These are phyloP conservation scores for Peronosclerospora sorghi DNA, from an alignment of 352 stramenopile species.

Conservation along the genomic window DNA sequence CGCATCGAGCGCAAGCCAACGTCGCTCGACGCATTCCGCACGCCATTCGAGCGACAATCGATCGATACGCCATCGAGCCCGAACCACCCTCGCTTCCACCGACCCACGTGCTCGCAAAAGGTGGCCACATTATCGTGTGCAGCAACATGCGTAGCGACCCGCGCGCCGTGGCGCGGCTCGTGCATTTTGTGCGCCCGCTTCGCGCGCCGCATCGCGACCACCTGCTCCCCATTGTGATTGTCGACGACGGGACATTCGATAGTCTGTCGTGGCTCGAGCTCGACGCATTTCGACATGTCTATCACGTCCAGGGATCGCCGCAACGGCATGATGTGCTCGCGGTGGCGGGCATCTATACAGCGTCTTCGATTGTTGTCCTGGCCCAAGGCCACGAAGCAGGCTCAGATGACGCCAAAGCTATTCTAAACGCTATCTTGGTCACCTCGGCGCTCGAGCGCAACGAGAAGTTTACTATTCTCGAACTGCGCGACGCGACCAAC, in stretches of 20 bases:
- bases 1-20: slow-evolving; percentile 55
- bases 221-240: slow-evolving; percentile 61
- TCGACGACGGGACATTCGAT: slow-evolving; percentile 61
- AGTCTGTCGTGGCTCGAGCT: slow-evolving; percentile 55
- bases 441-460: slow-evolving; percentile 56
- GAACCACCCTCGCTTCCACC: slow-evolving; percentile 33
- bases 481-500: slow-evolving; percentile 76
- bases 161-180: slow-evolving; percentile 46
- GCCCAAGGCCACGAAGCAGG: slow-evolving; percentile 61
- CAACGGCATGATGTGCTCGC: slow-evolving; percentile 64
- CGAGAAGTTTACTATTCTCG: slow-evolving; percentile 77
- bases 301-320: slow-evolving; percentile 66
- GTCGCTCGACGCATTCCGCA: slow-evolving; percentile 57
- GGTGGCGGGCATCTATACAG: slow-evolving; percentile 64
- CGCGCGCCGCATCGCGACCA: slow-evolving; percentile 56
- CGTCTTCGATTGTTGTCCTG: slow-evolving; percentile 70
- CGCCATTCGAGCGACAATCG: slow-evolving; percentile 50
- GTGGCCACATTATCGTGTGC: slow-evolving; percentile 75
- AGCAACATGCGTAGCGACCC: slow-evolving; percentile 55
- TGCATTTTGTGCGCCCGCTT: slow-evolving; percentile 69
- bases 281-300: slow-evolving; percentile 58
- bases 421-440: slow-evolving; percentile 80
- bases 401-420: slow-evolving; percentile 80
- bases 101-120: slow-evolving; percentile 24
- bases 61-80: slow-evolving; percentile 21